Conservation (phyloP, 75 land plant genomes). For the Cupressus sempervirens region DNA sequence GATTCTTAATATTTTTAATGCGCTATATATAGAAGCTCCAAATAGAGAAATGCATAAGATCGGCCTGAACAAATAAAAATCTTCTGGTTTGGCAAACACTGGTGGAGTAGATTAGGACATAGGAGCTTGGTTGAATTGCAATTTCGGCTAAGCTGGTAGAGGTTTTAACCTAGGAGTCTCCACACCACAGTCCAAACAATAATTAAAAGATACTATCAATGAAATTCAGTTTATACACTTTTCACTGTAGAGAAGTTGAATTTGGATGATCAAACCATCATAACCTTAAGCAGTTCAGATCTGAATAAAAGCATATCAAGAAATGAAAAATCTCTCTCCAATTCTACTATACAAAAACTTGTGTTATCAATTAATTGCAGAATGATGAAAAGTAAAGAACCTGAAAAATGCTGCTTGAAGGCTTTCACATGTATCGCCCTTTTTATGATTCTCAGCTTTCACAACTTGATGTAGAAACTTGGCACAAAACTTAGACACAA, state of each 20-base stretch:
- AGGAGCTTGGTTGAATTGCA: not conserved
- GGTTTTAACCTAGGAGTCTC: not conserved
- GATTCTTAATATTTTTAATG: not conserved
- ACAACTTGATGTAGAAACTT: constrained; percentile 38
- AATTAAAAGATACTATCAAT: not conserved
- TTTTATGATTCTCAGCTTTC: constrained; percentile 24
- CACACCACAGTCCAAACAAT: not conserved
- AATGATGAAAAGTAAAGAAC: constrained; percentile 14
- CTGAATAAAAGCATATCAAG: not conserved
- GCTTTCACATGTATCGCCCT: constrained; percentile 26
- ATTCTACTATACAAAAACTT: not conserved
- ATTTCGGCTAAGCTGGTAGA: not conserved
- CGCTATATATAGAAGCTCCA: not conserved
- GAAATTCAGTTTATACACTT: not conserved
- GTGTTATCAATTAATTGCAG: not conserved
- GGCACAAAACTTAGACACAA: constrained; percentile 44
- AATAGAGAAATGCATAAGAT: not conserved
- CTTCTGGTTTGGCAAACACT: not conserved
- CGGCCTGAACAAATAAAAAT: not conserved
- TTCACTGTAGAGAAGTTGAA: not conserved
- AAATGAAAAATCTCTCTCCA: not conserved
- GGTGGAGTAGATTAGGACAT: not conserved
- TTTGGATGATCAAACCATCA: not conserved
- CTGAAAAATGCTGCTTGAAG: constrained; percentile 33
- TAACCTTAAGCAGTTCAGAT: not conserved